Conservation (phyloP, 345 rosid species). For the Dovyalis caffra region DNA sequence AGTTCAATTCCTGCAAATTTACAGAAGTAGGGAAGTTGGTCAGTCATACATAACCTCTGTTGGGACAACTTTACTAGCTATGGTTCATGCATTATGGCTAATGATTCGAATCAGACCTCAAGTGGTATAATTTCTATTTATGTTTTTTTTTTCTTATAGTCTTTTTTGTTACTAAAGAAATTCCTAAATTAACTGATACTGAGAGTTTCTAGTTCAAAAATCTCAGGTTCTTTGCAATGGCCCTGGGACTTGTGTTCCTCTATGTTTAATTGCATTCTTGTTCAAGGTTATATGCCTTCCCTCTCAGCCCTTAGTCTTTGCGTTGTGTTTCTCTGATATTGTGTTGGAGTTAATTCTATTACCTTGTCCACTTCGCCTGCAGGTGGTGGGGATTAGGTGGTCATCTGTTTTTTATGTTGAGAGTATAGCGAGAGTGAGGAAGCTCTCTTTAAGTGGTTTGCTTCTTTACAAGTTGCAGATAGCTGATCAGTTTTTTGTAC, state of each 20-base stretch:
- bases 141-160: constrained; percentile 1
- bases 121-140: constrained; percentile 53
- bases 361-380: constrained; percentile 18
- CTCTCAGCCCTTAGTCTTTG: neutral
- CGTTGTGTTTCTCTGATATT: neutral
- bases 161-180: neutral
- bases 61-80: constrained; percentile 74
- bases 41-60: constrained; percentile 85
- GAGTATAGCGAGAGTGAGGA: constrained; percentile 88
- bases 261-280: constrained; percentile 67
- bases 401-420: constrained; percentile 77
- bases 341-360: neutral
- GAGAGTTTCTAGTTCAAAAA: neutral
- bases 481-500: constrained; percentile 86
- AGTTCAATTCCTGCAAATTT: constrained; percentile 65
- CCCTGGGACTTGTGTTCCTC: constrained; percentile 94
- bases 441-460: constrained; percentile 84
- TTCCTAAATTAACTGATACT: neutral
- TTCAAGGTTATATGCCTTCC: constrained; percentile 57
- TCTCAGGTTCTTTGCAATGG: constrained; percentile 87
- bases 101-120: constrained; percentile 81
- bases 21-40: constrained; percentile 96
- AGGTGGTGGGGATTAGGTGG: constrained; percentile 84
- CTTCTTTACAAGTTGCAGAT: constrained; percentile 68
- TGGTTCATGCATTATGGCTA: constrained; percentile 61